A percentile compares a stretch with the other conserved stretches of the same genome.
phyloP scores from a whole-genome alignment of 2,329 filamentous ascomycete species.

The Sphaceloma murrayae region DNA sequence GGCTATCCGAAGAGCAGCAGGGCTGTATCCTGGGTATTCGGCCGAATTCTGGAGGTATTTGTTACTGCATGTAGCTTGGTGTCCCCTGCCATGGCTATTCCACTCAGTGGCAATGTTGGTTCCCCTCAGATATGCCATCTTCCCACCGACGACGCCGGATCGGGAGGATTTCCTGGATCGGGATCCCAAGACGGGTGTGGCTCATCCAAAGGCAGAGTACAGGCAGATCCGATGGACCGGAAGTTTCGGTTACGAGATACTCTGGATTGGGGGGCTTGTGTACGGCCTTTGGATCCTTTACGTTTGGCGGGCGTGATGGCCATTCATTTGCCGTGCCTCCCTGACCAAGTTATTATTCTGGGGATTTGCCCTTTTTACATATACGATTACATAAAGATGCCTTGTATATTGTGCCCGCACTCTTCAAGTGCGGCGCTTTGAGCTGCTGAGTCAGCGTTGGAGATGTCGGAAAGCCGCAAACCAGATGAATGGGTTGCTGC shows the following conservation, averaged over 20 bases:
- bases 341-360: too few species aligned
- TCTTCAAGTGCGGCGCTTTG: too few species aligned
- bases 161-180: constrained; percentile 48
- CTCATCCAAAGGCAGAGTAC: constrained; percentile 33
- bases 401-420: too few species aligned
- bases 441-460: not conserved
- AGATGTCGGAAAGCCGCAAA: not conserved
- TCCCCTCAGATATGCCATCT: constrained; percentile 52
- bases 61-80: constrained; percentile 54
- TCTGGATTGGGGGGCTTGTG: not conserved
- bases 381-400: too few species aligned
- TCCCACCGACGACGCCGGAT: constrained; percentile 49
- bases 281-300: not conserved
- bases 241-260: constrained; percentile 6
- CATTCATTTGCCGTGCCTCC: not conserved
- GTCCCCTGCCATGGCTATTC: constrained; percentile 46
- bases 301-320: not conserved
- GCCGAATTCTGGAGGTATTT: constrained; percentile 33
- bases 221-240: constrained; percentile 7
- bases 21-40: constrained; percentile 35
- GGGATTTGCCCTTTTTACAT: too few species aligned
- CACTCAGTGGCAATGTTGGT: constrained; percentile 17
- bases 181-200: constrained; percentile 47
- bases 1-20: constrained; percentile 40
- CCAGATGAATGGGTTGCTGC: too few species aligned